Percentiles rank a stretch among this genome's conserved stretches.
Conservation (phyloP, 192 early-diverging fungal genomes). For the Funneliformis mosseae region DNA sequence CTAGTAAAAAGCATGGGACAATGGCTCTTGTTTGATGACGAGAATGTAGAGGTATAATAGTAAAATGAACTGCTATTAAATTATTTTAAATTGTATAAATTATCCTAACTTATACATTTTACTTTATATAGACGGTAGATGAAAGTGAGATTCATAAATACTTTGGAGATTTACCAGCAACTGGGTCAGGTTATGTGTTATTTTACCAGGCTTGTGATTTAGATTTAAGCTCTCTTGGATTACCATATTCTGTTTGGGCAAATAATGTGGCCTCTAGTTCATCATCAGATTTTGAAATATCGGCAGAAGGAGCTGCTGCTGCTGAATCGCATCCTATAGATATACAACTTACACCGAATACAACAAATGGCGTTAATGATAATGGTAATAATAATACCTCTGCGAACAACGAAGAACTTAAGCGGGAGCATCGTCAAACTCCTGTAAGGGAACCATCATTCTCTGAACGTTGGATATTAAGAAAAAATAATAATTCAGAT, state of each 20-base stretch:
- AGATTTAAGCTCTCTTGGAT: conserved; percentile 31
- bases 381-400: background rate
- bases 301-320: background rate
- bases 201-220: conserved; percentile 71
- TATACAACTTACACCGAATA: background rate
- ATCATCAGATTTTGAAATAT: background rate
- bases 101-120: background rate
- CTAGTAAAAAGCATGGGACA: conserved; percentile 82
- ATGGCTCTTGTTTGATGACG: conserved; percentile 98
- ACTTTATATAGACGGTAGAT: conserved; percentile 56
- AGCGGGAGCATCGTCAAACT: background rate
- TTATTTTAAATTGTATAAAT: background rate
- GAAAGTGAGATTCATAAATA: conserved; percentile 78
- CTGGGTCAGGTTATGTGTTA: conserved; percentile 79
- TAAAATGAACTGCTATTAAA: background rate
- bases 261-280: conserved; percentile 22
- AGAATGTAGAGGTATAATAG: conserved; percentile 78
- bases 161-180: conserved; percentile 75
- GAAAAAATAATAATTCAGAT: conserved; percentile 17
- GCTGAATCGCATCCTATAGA: background rate
- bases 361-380: background rate
- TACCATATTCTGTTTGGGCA: conserved; percentile 18
- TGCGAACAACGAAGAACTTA: conserved; percentile 1
- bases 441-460: conserved; percentile 26
- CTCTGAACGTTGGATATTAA: background rate